Evolutionary conservation across 306 rosid genomes (phyloP).

Genomic region (Vigna angularis): DNA sequence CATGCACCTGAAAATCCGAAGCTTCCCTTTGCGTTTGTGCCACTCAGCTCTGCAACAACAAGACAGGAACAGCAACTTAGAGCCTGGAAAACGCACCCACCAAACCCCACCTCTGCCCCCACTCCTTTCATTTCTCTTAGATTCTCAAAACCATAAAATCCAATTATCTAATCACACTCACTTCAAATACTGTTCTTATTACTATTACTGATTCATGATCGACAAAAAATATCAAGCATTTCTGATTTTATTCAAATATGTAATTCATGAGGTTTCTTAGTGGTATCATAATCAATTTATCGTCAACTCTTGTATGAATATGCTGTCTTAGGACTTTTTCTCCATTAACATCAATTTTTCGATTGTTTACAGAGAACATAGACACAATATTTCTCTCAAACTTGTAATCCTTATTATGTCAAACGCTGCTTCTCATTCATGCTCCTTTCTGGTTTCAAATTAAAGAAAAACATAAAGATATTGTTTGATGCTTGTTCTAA

Average conservation of each 20-base stretch:
- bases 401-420: neutral
- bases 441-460: neutral
- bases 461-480: neutral
- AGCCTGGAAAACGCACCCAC: constrained; percentile 14
- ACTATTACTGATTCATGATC: neutral
- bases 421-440: constrained; percentile 8
- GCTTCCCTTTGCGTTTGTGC: constrained; percentile 34
- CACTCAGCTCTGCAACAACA: neutral
- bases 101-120: neutral
- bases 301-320: neutral
- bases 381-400: neutral
- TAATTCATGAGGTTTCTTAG: constrained; percentile 13
- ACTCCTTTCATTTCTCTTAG: constrained; percentile 14
- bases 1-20: constrained; percentile 27
- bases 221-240: constrained; percentile 37
- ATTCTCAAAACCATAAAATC: neutral
- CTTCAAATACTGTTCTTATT: no score
- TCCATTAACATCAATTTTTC: neutral
- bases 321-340: neutral
- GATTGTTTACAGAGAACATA: neutral
- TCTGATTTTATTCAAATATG: constrained; percentile 25
- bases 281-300: constrained; percentile 20
- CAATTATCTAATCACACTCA: no score
- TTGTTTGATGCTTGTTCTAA: neutral
- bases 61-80: constrained; percentile 14